Conservation (phyloP, 2,329 filamentous ascomycete species). For the Cytospora paraplurivora region DNA sequence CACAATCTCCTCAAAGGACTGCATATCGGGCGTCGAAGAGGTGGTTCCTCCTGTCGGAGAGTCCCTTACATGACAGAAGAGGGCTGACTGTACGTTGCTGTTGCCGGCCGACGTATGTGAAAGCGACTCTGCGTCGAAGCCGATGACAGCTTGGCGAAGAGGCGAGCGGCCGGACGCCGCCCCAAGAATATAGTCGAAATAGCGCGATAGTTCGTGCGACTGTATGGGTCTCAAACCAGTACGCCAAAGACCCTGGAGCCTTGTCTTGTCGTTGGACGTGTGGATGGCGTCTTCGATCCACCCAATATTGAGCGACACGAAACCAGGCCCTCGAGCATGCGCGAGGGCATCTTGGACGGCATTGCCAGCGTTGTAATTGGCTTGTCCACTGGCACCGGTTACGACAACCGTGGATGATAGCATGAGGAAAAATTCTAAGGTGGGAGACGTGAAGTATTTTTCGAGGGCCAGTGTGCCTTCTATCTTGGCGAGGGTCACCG, state of each 20-base stretch:
- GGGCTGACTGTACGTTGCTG: conserved; percentile 1
- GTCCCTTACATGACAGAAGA: too few relatives aligned
- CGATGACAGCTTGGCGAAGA: conserved; percentile 7
- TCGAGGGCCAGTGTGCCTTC: conserved; percentile 57
- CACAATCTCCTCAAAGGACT: too few relatives aligned
- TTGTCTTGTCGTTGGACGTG: background rate
- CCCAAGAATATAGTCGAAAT: background rate
- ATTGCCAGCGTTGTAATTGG: conserved; percentile 60
- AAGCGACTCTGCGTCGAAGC: conserved; percentile 3
- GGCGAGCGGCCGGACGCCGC: background rate
- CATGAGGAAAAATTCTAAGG: conserved; percentile 50
- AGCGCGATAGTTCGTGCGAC: conserved; percentile 1
- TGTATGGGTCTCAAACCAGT: background rate
- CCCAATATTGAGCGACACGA: conserved; percentile 15
- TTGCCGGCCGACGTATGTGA: background rate
- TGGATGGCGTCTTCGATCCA: conserved; percentile 6
- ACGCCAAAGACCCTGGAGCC: background rate
- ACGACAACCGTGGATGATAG: conserved; percentile 56
- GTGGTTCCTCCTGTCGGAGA: too few relatives aligned
- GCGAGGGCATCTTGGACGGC: conserved; percentile 53
- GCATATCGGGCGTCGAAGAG: too few relatives aligned
- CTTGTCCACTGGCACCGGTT: conserved; percentile 58
- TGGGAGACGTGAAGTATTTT: conserved; percentile 42
- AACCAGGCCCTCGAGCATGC: conserved; percentile 23
- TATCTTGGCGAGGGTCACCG: conserved; percentile 50